Base-by-base conservation (phyloP, 768 basidiomycete species). In the Tremella yokohamensis region DNA sequence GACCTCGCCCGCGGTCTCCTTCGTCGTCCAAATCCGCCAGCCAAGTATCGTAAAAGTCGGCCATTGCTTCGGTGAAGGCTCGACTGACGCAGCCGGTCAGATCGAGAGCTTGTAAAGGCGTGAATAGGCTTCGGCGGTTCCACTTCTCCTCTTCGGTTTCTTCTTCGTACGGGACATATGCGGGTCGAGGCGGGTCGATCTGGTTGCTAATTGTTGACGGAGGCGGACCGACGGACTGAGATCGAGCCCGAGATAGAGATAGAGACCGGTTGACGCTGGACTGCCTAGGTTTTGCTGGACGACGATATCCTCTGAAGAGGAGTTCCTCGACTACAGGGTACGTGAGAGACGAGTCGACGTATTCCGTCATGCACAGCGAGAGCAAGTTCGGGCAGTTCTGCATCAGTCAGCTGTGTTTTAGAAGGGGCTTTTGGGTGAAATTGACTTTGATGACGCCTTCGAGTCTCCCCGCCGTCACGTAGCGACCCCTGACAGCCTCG, bases 281-380 rank as follows among this genome's bases (percentile, higher is more conserved):
- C 26, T 64, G 63, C 15, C 67, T 64, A 19, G 59, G 53, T 12
- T 25, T 19, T 8, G 70, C 52, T 29, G 74, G 66, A 51, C 64
- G 45, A 61, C 68, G 24, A 52, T 64, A 69, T 3, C 94, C 93
- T 25, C 94, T 86, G 60, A 98, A 84, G 68, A 99, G 85, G 16
- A 99, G 79, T 71, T 97, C 94, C 54, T 85, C 88, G 11, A 99
- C 79, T 16, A 98, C 92, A 0, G 86, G 81, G 15, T 88, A 79
- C 12, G 87, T 89, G 40, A 99, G 80, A 0, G 94, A 87, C 2
- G 77, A 78, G 65, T 99, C 94, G 89, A 99, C 97, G 74, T 97
- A 99, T 75, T 99, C 94, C 1, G 94, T 97, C 4, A 90, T 92
- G n/a, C 93, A 93, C 63, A 99, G 90, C 8, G 85, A 82, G 16